Conservation (phyloP, 2,329 filamentous ascomycete species). For the Zymoseptoria tritici region DNA sequence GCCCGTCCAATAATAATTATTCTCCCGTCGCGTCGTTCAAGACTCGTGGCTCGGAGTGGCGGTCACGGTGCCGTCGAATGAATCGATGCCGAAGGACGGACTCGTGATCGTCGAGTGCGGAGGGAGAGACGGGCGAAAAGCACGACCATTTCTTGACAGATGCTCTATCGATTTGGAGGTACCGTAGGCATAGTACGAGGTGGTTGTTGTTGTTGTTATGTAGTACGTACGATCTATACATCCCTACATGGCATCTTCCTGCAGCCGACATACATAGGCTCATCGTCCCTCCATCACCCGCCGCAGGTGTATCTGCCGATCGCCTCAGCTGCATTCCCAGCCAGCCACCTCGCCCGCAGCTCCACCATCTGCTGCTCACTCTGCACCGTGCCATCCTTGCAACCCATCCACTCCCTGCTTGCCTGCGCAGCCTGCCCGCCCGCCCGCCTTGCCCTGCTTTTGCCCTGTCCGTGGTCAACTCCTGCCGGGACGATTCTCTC, state of each 20-base stretch:
- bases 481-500: background rate
- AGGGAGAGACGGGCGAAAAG: background rate
- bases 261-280: background rate
- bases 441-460: slow-evolving; percentile 10
- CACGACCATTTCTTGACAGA: background rate
- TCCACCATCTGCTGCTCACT: slow-evolving; percentile 13
- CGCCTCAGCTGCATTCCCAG: background rate
- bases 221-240: background rate
- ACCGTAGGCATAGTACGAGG: background rate
- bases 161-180: background rate
- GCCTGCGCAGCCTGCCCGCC: slow-evolving; percentile 11
- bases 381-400: slow-evolving; percentile 8
- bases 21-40: background rate
- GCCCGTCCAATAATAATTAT: background rate
- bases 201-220: background rate
- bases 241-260: background rate
- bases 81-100: background rate
- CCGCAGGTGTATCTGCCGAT: background rate
- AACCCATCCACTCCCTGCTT: slow-evolving; percentile 10
- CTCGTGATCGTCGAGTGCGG: background rate
- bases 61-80: background rate
- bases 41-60: slow-evolving; percentile 1
- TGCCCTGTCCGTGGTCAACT: slow-evolving; percentile 3
- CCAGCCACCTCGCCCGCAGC: slow-evolving; percentile 6
- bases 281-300: background rate